phyloP scores from a whole-genome alignment of 768 basidiomycete genomes.

The Roridomyces roridus region DNA sequence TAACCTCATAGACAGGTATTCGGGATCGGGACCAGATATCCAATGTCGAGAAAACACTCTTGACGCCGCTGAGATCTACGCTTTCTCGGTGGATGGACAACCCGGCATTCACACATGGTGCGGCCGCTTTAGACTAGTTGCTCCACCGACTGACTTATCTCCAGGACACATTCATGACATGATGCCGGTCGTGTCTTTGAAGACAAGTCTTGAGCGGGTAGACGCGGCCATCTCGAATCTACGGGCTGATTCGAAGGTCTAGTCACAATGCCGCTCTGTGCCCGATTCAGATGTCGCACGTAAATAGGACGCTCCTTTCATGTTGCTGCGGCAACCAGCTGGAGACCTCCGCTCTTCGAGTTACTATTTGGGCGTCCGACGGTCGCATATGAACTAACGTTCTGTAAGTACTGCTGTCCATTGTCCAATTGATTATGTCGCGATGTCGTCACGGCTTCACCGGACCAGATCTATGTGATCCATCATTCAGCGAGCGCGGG shows the following conservation, averaged over 20 bases:
- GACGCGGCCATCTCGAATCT: constrained; percentile 38
- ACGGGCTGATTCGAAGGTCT: neutral
- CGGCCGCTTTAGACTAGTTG: constrained; percentile 12
- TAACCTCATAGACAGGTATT: constrained; percentile 53
- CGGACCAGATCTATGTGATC: neutral
- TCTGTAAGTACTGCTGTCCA: no score
- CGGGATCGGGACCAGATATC: constrained; percentile 49
- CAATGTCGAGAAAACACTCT: constrained; percentile 50
- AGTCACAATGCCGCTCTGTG: neutral
- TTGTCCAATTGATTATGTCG: no score
- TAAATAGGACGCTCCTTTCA: no score
- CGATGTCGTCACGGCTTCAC: no score
- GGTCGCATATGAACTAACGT: no score
- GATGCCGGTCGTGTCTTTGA: constrained; percentile 50
- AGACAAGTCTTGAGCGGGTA: constrained; percentile 56
- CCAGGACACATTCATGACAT: constrained; percentile 39
- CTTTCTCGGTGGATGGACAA: constrained; percentile 41
- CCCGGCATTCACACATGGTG: constrained; percentile 31
- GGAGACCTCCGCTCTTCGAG: no score
- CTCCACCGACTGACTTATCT: constrained; percentile 1
- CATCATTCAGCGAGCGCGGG: neutral
- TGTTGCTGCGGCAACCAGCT: no score
- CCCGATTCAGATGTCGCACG: no score
- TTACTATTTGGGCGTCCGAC: no score
- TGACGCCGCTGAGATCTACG: constrained; percentile 49